Conservation (phyloP, 75 land plant species). For the Cupressus sempervirens region DNA sequence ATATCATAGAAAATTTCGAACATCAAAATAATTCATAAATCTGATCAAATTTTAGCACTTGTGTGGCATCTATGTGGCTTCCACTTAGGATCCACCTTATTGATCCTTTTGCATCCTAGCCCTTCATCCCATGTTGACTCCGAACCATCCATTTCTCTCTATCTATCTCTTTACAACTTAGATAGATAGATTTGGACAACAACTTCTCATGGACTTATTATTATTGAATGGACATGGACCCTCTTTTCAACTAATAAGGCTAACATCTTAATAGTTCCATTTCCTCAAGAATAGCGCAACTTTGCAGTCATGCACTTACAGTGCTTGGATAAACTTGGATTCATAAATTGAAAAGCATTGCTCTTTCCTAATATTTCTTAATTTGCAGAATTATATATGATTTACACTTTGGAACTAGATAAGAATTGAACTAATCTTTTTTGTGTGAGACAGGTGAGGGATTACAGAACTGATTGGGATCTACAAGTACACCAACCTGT, state of each 20-base stretch:
- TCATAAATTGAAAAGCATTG: neutral
- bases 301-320: neutral
- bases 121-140: too few relatives aligned
- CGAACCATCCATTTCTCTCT: too few relatives aligned
- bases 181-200: too few relatives aligned
- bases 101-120: too few relatives aligned
- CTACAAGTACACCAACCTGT: slow-evolving; percentile 63
- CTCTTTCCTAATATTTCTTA: neutral
- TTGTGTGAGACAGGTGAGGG: slow-evolving; percentile 46
- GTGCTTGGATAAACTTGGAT: neutral
- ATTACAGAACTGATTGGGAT: slow-evolving; percentile 65
- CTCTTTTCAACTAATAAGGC: neutral
- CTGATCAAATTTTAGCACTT: too few relatives aligned
- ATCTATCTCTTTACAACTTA: too few relatives aligned
- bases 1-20: too few relatives aligned
- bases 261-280: neutral
- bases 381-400: neutral
- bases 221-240: neutral
- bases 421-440: neutral
- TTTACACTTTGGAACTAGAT: neutral
- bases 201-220: neutral
- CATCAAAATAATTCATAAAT: too few relatives aligned
- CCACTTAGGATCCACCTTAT: too few relatives aligned
- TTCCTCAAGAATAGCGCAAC: neutral
- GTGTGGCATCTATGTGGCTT: too few relatives aligned